Evolutionary conservation across 768 basidiomycete genomes (phyloP).

Genomic region (Dendrothele bispora): DNA sequence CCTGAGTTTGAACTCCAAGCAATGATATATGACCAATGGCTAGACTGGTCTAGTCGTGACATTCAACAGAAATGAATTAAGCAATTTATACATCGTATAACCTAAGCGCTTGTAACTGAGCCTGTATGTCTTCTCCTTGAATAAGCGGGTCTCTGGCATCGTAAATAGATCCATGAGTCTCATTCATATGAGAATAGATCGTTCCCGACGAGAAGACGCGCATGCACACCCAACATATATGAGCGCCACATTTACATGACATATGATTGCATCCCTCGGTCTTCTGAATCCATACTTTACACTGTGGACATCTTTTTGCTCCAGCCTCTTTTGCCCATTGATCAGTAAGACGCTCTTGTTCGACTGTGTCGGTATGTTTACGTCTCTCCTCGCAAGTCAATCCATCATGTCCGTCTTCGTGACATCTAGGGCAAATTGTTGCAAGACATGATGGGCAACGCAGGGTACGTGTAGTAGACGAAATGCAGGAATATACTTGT

Average conservation of each 20-base stretch:
- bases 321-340: constrained; percentile 38
- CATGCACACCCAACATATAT: constrained; percentile 60
- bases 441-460: constrained; percentile 53
- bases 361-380: constrained; percentile 30
- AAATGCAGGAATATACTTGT: constrained; percentile 53
- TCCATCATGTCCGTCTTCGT: constrained; percentile 51
- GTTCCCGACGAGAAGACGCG: constrained; percentile 28
- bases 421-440: constrained; percentile 48
- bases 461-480: neutral
- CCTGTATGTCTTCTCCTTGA: too few species aligned
- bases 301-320: constrained; percentile 48
- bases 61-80: too few species aligned
- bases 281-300: constrained; percentile 47
- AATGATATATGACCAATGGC: too few species aligned
- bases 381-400: constrained; percentile 46
- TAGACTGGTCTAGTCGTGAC: too few species aligned
- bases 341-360: constrained; percentile 42
- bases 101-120: too few species aligned
- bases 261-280: constrained; percentile 58
- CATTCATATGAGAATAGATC: constrained; percentile 36
- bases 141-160: too few species aligned
- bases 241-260: constrained; percentile 47
- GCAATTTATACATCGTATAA: too few species aligned
- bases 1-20: too few species aligned
- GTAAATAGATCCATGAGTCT: constrained; percentile 28